A percentile compares a stretch with the other conserved stretches of the same genome.
Evolutionary conservation across 1,284 basidiomycete genomes (phyloP).

Genomic region (Singerocomus inundabilis): DNA sequence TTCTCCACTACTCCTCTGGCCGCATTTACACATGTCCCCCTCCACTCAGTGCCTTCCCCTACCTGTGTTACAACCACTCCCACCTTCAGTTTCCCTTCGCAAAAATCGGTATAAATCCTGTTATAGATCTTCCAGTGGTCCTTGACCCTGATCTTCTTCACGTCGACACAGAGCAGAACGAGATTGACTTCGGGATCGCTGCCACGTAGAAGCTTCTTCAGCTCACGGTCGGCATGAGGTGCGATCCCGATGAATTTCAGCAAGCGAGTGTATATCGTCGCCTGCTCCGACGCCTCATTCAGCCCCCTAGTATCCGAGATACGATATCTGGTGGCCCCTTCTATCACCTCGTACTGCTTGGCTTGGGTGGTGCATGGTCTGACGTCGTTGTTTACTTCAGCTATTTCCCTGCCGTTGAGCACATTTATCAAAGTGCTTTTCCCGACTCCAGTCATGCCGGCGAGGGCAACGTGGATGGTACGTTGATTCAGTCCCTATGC

Average conservation of each 20-base stretch:
- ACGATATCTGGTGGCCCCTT: conserved; percentile 9
- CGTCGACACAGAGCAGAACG: conserved; percentile 25
- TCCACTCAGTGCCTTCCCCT: conserved; percentile 17
- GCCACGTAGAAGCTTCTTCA: conserved; percentile 18
- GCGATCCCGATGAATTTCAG: conserved; percentile 6
- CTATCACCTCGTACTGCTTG: conserved; percentile 11
- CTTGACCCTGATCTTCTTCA: conserved; percentile 15
- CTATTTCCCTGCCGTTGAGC: conserved; percentile 17
- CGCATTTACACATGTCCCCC: conserved; percentile 7
- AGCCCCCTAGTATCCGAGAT: conserved; percentile 31
- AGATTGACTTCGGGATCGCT: conserved; percentile 15
- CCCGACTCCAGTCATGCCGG: conserved; percentile 25
- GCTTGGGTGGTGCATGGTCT: conserved; percentile 22
- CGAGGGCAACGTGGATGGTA: conserved; percentile 21
- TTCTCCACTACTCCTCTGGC: conserved; percentile 10
- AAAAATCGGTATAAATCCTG: conserved; percentile 21
- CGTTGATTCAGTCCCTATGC: conserved; percentile 4
- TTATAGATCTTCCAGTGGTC: conserved; percentile 24
- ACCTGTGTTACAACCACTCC: conserved; percentile 36
- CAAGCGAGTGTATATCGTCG: background rate
- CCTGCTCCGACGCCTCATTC: conserved; percentile 18
- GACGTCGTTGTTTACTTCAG: conserved; percentile 19
- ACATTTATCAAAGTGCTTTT: conserved; percentile 32
- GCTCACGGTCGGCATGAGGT: conserved; percentile 19
- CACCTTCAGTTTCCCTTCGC: conserved; percentile 10